These are phyloP conservation scores for Pneumocystis murina DNA, from an alignment of 1,139 yeast genomes.

Conservation along the genomic window DNA sequence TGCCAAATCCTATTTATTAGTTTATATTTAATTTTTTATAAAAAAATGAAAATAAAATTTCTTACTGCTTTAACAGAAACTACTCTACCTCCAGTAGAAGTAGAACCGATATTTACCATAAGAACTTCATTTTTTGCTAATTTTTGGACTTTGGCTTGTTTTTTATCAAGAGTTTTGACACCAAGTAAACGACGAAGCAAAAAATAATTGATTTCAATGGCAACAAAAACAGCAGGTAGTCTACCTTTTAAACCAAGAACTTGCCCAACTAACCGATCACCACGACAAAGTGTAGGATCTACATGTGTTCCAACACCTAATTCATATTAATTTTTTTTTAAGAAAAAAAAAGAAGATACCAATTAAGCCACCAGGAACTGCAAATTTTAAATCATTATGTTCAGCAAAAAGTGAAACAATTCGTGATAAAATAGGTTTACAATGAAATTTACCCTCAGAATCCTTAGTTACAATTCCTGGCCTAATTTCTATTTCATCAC, in stretches of 20 bases:
- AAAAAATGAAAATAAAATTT: not conserved
- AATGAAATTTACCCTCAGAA: conserved; percentile 67
- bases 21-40: not conserved
- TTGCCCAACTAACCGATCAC: conserved; percentile 97
- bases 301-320: conserved; percentile 78
- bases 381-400: conserved; percentile 92
- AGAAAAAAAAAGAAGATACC: conserved; percentile 31
- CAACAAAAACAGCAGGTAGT: conserved; percentile 89
- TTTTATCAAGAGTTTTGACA: conserved; percentile 96
- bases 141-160: conserved; percentile 91
- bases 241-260: conserved; percentile 96
- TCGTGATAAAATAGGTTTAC: conserved; percentile 89
- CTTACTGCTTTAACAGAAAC: conserved; percentile 73
- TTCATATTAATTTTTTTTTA: not conserved
- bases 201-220: conserved; percentile 94
- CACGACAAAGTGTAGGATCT: conserved; percentile 97
- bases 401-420: conserved; percentile 93
- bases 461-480: conserved; percentile 98
- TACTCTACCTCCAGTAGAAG: conserved; percentile 98
- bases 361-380: conserved; percentile 98
- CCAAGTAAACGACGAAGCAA: conserved; percentile 91
- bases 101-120: conserved; percentile 98
- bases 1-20: conserved; percentile 58
- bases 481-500: conserved; percentile 96
- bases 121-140: conserved; percentile 87